Percentiles rank a stretch among this genome's conserved stretches.
phyloP scores from a whole-genome alignment of 2,329 filamentous ascomycete genomes.

The Aureobasidium musti region DNA sequence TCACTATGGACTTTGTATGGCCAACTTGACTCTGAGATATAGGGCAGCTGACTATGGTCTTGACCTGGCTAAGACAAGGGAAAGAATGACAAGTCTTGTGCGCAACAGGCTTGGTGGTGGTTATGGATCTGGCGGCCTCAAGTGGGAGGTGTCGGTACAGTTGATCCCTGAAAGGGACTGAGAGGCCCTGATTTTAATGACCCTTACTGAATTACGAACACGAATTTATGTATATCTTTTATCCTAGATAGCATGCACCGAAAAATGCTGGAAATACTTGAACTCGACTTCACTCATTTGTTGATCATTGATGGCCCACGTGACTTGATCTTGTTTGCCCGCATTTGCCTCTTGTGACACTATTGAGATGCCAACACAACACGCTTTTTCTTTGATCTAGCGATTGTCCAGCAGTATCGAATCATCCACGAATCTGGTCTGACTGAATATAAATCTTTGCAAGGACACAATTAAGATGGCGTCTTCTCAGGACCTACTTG shows the following conservation, averaged over 20 bases:
- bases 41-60: constrained; percentile 62
- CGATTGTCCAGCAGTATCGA: not conserved
- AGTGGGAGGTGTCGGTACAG: constrained; percentile 93
- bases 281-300: not conserved
- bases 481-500: constrained; percentile 19
- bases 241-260: constrained; percentile 14
- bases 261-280: not conserved
- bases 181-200: constrained; percentile 17
- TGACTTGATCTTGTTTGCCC: constrained; percentile 10
- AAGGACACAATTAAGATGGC: not conserved
- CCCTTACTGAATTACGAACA: constrained; percentile 22
- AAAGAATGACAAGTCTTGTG: constrained; percentile 74
- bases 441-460: not conserved
- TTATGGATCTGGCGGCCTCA: constrained; percentile 77
- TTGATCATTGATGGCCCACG: not conserved
- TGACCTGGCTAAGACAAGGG: constrained; percentile 69
- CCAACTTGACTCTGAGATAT: constrained; percentile 81
- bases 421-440: not conserved
- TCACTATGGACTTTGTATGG: constrained; percentile 95
- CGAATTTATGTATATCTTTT: constrained; percentile 21
- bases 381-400: not conserved
- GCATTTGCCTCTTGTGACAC: constrained; percentile 16
- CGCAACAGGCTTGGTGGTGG: constrained; percentile 84
- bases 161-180: constrained; percentile 58
- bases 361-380: not conserved